These are phyloP conservation scores for Cordyceps farinosa DNA, from an alignment of 2,329 filamentous ascomycete species.

Conservation along the genomic window DNA sequence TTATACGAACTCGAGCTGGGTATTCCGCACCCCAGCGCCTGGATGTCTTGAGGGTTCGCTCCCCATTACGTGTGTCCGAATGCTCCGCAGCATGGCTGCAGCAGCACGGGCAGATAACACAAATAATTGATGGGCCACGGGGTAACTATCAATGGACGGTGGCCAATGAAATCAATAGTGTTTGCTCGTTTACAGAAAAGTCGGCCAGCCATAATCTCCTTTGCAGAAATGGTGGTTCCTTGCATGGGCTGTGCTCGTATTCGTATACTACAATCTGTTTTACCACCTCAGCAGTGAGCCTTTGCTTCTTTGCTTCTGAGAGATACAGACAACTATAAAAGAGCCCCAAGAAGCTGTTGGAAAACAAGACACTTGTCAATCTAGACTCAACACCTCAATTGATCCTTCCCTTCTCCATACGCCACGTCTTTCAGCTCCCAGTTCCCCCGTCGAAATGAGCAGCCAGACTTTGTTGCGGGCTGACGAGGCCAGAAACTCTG, in stretches of 20 bases:
- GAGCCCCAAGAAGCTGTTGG: neutral
- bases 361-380: neutral
- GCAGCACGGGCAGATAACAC: neutral
- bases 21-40: neutral
- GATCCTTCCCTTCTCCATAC: neutral
- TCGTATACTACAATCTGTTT: conserved; percentile 8
- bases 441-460: conserved; percentile 22
- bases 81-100: neutral
- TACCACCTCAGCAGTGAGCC: no score
- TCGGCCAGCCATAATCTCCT: neutral
- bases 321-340: neutral
- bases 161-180: neutral
- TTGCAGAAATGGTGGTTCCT: neutral
- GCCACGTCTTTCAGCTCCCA: neutral
- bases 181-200: neutral
- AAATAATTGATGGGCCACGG: neutral
- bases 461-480: conserved; percentile 63
- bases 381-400: neutral
- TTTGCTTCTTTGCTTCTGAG: neutral
- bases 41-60: neutral
- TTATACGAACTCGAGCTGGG: neutral
- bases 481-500: conserved; percentile 74
- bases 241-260: neutral
- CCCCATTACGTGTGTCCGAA: neutral
- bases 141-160: neutral